Evolutionary conservation across 257 asterid genomes (phyloP), one percentile per base, ranked within the genome.

Genomic region (Solanum rostratum): DNA sequence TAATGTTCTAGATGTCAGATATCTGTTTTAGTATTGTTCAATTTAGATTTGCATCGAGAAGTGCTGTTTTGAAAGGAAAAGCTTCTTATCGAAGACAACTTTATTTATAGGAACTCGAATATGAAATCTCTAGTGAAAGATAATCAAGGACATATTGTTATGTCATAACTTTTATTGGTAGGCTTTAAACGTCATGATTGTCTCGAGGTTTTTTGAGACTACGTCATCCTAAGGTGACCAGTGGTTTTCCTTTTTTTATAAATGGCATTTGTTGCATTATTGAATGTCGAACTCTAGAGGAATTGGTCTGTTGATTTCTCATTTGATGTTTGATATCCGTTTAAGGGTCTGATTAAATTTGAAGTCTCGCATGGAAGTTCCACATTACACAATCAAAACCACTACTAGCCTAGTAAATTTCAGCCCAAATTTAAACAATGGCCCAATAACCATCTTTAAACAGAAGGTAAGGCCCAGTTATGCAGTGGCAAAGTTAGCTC

Each of bases 1-100:
- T n/a, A n/a, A n/a, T n/a, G n/a, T n/a, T n/a, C 39, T 33, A 0
- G 39, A 33, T 1, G 4, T 68, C 1, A 33, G 16, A 68, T 68
- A 33, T 11, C 0, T 20, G 4, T 18, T 68, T 15, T 0, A 33
- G 8, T 16, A 2, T 5, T 2, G 5, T 11, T 1, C 5, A 24
- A 30, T 2, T 33, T 33, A 2, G 1, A 66, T 66, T 66, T 4
- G 5, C 5, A 16, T 7, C 0, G 2, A 16, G 30, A 66, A 66
- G 4, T 30, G 16, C 1, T 7, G 8, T 2, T 68, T 62, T 12
- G 9, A 37, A 20, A 0, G 41, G 14, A 6, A 63, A 22, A 11
- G 22, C 0, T 18, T 1, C 0, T 9, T 9, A 18, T 2, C 12
- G 27, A n/a, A 18, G 50, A n/a, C 6, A 3, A 37, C 24, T 66